Percentiles rank a stretch among this genome's conserved stretches.
phyloP scores from a whole-genome alignment of 345 rosid genomes.

The Corchorus olitorius region DNA sequence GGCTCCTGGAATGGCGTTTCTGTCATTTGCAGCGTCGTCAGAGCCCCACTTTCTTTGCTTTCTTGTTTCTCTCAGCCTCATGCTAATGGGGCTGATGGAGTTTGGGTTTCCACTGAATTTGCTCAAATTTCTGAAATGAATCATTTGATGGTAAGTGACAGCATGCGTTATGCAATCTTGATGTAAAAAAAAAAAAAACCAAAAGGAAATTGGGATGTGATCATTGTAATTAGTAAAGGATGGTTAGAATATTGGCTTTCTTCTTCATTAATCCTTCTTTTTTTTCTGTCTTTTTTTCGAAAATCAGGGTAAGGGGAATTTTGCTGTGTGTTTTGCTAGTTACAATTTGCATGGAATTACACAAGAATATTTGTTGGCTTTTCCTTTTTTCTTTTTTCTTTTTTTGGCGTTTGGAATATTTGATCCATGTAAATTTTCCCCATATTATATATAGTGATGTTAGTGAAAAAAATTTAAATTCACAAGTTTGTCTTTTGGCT shows the following conservation, averaged over 20 bases:
- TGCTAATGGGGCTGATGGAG: conserved; percentile 60
- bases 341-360: conserved; percentile 23
- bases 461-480: neutral
- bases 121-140: conserved; percentile 70
- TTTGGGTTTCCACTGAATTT: conserved; percentile 74
- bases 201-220: too few relatives aligned
- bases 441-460: neutral
- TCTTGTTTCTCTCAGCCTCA: conserved; percentile 79
- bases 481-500: neutral
- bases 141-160: conserved; percentile 82
- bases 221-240: neutral
- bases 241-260: neutral
- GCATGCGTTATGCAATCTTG: conserved; percentile 91
- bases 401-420: neutral
- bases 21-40: conserved; percentile 39
- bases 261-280: too few relatives aligned
- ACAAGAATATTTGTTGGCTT: neutral
- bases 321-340: conserved; percentile 10
- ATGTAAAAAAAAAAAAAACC: conserved; percentile 42
- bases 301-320: conserved; percentile 10
- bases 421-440: conserved; percentile 1
- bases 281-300: neutral
- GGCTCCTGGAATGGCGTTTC: conserved; percentile 40
- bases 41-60: conserved; percentile 52
- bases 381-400: neutral